Base-by-base conservation (phyloP, 1,284 basidiomycete species). In the Cryptococcus sp. region DNA sequence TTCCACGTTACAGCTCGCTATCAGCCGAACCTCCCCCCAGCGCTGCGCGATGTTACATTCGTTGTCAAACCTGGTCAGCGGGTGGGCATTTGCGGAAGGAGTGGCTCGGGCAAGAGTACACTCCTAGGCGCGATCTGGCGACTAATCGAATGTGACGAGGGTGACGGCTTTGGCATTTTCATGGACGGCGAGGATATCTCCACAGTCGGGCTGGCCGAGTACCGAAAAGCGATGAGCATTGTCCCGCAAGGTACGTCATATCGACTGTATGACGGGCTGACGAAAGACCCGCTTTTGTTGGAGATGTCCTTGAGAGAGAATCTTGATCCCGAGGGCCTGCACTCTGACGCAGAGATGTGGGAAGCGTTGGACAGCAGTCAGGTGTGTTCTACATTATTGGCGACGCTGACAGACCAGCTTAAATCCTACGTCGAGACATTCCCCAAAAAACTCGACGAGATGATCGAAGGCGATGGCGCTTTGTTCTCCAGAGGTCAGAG, bases 161-260 rank as follows among this genome's bases (percentile, higher is more conserved):
- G 19, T n/a, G 46, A 52, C 3, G 74, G 75, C 0, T 89, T 89
- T 0, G 73, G 68, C n/a, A 86, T 93, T 58, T 76, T 80, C 39
- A 86, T 93, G 52, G 89, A 91, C 68, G 86, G 73, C 3, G 50
- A 70, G 22, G 73, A 81, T 67, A 85, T 86, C 57, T n/a, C n/a
- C n/a, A n/a, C 67, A 79, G 20, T 67, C 2, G 41, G 54, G 5
- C 44, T 64, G 39, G 16, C 23, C 5, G 50, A 49, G 5, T 63
- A 66, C 39, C 51, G 64, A 23, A 16, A 23, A 25, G 57, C 62
- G 1, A 63, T 89, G 11, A 86, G 86, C 6, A 79, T 89, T 39
- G 87, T 90, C 6, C 72, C 70, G 0, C 72, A 74, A 57, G 70
- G 70, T 55, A 45, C 3, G 16, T 26, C 37, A 6, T 52, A 16